Evolutionary conservation across 2,329 filamentous ascomycete genomes (phyloP), one percentile per base, ranked within the genome.

Genomic region (Fusarium sacchari): DNA sequence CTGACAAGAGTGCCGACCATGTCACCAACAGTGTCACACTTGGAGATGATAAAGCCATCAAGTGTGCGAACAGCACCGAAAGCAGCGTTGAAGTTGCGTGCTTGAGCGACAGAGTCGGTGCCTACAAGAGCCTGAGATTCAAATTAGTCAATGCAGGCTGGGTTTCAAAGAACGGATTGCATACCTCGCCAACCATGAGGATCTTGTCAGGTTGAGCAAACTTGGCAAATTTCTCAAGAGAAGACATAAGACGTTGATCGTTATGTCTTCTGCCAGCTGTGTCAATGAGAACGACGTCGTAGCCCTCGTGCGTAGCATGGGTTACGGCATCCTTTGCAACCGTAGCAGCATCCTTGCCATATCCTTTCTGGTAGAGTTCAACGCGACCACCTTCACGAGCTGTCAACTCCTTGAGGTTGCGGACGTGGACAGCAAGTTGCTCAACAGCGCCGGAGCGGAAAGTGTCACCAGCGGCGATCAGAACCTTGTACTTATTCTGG

Each of bases 11-110:
- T 98, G 76, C 89, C 95, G 47, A 98, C 95, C 95, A 98, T 98
- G 84, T 98, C 96, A n/a, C 96, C 97, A 42, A 99, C 97, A 0
- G 96, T 99, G 84, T 99, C 96, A 82, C 96, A 98, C 84, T 99
- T 99, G 69, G 93, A 96, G 77, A 99, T 98, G 80, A 99, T 97
- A 83, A 99, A 99, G 11, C 96, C 96, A 83, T 99, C 97, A 42
- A 99, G 88, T 34, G 90, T 89, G 64, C 96, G 88, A 20, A 91
- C 91, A 10, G 90, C 87, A 37, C 96, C 97, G 83, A 99, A 98
- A 5, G 94, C 93, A 42, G 92, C 91, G 80, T 98, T 98, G 86
- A 99, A 99, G 84, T 98, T 98, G 78, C 95, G 90, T 7, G 97
- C 96, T 84, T 99, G 96, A 53, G 95, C 94, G 28, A 99, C 96